phyloP scores from a whole-genome alignment of 1,284 basidiomycete genomes.

The Tremellales sp. region DNA sequence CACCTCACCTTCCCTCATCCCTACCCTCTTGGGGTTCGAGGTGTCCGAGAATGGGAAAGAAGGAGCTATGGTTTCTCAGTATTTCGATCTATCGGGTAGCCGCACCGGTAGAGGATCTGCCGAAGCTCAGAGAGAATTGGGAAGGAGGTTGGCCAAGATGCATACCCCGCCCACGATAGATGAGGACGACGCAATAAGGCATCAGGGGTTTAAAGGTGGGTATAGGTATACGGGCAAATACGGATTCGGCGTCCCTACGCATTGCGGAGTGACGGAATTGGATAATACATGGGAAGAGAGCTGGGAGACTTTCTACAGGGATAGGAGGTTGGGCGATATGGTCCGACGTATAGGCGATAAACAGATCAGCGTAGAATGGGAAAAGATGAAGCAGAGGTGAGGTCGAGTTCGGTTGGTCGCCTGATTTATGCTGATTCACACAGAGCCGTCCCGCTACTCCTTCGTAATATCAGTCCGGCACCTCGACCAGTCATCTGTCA shows the following conservation, averaged over 20 bases:
- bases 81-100: constrained; percentile 53
- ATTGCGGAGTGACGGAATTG: constrained; percentile 72
- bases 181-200: constrained; percentile 27
- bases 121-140: constrained; percentile 47
- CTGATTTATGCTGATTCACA: background rate
- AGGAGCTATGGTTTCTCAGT: constrained; percentile 64
- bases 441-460: constrained; percentile 71
- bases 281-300: constrained; percentile 71
- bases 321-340: constrained; percentile 56
- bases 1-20: constrained; percentile 66
- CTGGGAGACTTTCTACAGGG: constrained; percentile 64
- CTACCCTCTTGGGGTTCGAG: constrained; percentile 58
- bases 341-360: constrained; percentile 53
- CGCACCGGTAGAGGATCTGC: constrained; percentile 52
- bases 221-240: constrained; percentile 51
- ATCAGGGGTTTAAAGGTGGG: background rate
- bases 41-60: constrained; percentile 42
- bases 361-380: constrained; percentile 57
- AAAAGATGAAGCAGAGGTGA: constrained; percentile 58
- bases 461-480: constrained; percentile 55
- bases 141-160: constrained; percentile 58
- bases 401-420: constrained; percentile 26
- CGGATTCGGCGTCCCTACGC: constrained; percentile 73
- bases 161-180: constrained; percentile 50
- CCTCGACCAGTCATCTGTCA: constrained; percentile 74